Evolutionary conservation across 202 grass and related monocot species (phyloP), one percentile per base, ranked within the genome.

Genomic region (Bolboschoenoplectus hybrid): DNA sequence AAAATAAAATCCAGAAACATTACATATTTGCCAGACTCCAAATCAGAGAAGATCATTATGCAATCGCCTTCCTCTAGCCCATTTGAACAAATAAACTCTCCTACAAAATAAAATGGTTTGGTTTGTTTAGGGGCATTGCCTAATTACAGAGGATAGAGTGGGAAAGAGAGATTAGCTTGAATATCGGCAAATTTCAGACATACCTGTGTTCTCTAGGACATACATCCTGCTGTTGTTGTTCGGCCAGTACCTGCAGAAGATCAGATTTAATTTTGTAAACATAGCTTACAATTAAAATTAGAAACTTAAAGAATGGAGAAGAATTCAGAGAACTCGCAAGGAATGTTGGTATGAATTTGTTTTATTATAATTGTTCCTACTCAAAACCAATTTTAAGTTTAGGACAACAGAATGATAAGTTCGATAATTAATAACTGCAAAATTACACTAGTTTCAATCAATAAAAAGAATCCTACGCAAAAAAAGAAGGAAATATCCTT

Each of bases 161-260:
- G 19, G 55, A 66, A 2, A 81, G 16, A 75, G 17, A 9, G 7
- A 11, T 4, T 41, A 62, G 74, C 32, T 35, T 19, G 40, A 67
- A 5, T 58, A 76, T 39, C 3, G 51, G 20, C 45, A 50, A 74
- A 34, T 74, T 74, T 74, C 7, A 62, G 66, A 7, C 83, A 88
- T 87, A 91, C 96, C 96, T 0, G 96, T 98, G 32, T 98, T 98
- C 81, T 98, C 93, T 2, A 98, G 65, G 56, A 98, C 89, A 87
- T 98, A 96, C 96, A 98, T 98, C 51, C 96, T 93, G 89, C 96
- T 98, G 87, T 92, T 96, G 89, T 98, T 98, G 86, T 98, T 98
- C 14, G 96, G 96, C 96, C 96, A 98, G 85, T 94, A 98, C 82
- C 96, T 98, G 85, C 64, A 75, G 61, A 16, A 55, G 85, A 66